Conservation (phyloP, 192 early-diverging fungal genomes). For the Coemansia furcata region DNA sequence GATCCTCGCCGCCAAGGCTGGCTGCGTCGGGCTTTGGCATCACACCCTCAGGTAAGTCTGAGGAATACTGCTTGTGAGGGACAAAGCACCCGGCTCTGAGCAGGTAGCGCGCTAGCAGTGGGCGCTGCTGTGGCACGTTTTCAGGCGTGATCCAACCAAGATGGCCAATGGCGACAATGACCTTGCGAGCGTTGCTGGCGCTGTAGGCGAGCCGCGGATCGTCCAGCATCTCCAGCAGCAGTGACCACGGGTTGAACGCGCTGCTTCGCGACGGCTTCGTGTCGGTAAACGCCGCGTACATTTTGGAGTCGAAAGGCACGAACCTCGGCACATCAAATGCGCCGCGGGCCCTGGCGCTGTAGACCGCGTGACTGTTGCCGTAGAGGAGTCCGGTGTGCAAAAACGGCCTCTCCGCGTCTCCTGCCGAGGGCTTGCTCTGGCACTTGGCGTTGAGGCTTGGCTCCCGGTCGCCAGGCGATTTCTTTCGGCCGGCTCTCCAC, state of each 20-base stretch:
- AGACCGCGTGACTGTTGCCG: constrained; percentile 15
- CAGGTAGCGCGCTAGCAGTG: constrained; percentile 18
- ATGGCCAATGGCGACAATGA: constrained; percentile 18
- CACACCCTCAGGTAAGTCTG: not conserved
- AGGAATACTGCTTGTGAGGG: not conserved
- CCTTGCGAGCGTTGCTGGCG: not conserved
- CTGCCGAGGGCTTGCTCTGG: not conserved
- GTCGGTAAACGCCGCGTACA: constrained; percentile 14
- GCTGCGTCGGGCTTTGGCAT: not conserved
- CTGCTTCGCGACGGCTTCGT: constrained; percentile 11
- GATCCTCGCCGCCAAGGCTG: not conserved
- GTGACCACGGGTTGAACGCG: constrained; percentile 42
- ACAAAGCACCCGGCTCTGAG: constrained; percentile 5
- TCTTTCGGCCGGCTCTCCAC: constrained; percentile 22
- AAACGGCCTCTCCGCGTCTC: not conserved
- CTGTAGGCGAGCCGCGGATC: constrained; percentile 18
- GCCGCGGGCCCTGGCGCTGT: not conserved
- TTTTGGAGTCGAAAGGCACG: constrained; percentile 16
- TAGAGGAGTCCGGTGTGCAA: constrained; percentile 9
- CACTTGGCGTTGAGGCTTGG: not conserved
- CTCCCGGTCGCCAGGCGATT: not conserved
- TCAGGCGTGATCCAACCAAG: constrained; percentile 28
- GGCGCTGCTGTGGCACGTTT: constrained; percentile 23
- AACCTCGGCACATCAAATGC: constrained; percentile 7
- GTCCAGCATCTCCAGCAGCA: constrained; percentile 41